Evolutionary conservation across 176 grass and related monocot genomes (phyloP), one percentile per base, ranked within the genome.

Genomic region (Avena atlantica): DNA sequence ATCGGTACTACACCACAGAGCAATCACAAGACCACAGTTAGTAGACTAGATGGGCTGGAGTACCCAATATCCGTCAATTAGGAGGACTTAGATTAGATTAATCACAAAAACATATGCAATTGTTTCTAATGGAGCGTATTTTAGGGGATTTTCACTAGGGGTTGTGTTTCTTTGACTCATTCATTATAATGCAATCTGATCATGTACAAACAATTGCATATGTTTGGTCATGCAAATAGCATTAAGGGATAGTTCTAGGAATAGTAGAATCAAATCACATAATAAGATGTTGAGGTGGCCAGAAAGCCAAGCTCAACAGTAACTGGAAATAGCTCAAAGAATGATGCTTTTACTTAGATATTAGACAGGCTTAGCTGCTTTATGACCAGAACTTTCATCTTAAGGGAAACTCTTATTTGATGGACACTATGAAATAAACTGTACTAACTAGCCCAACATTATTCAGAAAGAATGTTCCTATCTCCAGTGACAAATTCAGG

Each of bases 281-380:
- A 75, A 34, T 17, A 29, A 27, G 4, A 52, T 52, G 47, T 75
- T 52, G 72, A 75, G 47, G 47, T 15, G 21, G 72, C 72, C 14
- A n/a, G 27, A 52, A 52, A 23, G 12, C 78, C 78, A 88, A 78
- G 62, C 51, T 70, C 36, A 34, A 50, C 37, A 70, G 19, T 83
- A 49, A 23, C 72, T 71, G 49, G 49, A 64, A 58, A 61, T 77
- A 78, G 3, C 67, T 49, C 44, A 20, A 77, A 74, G 62, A 36
- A 59, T 56, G 37, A 36, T 52, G 23, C 56, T 67, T 67, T 12
- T 74, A 45, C 56, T 51, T 58, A 69, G 17, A 71, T 9, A 34
- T 9, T 66, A 14, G 45, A 59, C 59, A 36, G 14, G 40, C 40
- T 42, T 42, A 42, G 40, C 40, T 42, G 40, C 40, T 42, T 42